Base-by-base conservation (phyloP, 768 basidiomycete species). In the Tylopilus sp. region DNA sequence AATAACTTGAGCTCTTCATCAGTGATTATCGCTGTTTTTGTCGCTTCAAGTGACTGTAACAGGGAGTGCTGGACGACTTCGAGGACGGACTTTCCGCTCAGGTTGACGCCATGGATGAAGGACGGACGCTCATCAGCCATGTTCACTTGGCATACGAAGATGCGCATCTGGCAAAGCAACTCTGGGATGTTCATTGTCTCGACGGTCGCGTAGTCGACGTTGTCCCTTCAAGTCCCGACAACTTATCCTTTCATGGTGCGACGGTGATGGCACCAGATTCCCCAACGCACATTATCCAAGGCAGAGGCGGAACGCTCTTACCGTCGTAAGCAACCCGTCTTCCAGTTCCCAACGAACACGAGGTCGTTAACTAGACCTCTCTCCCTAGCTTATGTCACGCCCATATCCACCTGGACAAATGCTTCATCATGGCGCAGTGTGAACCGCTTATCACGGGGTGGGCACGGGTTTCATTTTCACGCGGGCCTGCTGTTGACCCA, bases 351-450 rank as follows among this genome's bases (percentile, higher is more conserved):
- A 31, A 39, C 28, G 31, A n/a, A 25, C 41, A 33, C 51, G 71
- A 68, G 6, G 28, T 28, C 56, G 57, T 43, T 39, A 23, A 11
- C 33, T 38, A 23, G 33, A 23, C 28, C 50, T 28, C n/a, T n/a
- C n/a, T 21, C 41, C 22, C n/a, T 45, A 74, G 75, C 7, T 50
- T 84, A 45, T 83, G 81, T 62, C 82, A 83, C 66, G 75, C 80
- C 18, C 82, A 85, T 58, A 78, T 86, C 57, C 83, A 83, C 65
- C 73, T 85, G 28, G 83, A 85, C 71, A 83, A 86, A 66, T 84
- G 81, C 66, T 83, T 83, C 62, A 78, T 86, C 44, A 69, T 86
- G 49, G 78, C 77, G 56, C 67, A 75, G 64, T 82, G 80, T 54
- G 75, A 73, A 46, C 66, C 73, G 20, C 73, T 84, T 39, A 58